Base-by-base conservation (phyloP, 768 basidiomycete genomes). In the Hygrocybe coccinea region DNA sequence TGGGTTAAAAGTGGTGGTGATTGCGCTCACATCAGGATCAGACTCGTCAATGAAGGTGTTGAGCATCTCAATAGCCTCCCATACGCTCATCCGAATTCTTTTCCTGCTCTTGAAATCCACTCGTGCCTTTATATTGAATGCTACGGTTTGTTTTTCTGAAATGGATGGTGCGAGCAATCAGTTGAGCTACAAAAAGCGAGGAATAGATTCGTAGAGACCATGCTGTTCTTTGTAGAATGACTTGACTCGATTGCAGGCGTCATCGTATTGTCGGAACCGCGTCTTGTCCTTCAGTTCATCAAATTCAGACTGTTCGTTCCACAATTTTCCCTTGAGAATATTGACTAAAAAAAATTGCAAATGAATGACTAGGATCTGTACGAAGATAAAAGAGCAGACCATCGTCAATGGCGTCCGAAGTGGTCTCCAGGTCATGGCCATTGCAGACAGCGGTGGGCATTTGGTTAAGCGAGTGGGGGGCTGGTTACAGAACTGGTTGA, bases 11-110 rank as follows among this genome's bases (percentile, higher is more conserved):
- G 57, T 8, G 29, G 11, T 17, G 17, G 14, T 14, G 24, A 44
- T 54, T 47, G 33, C 15, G 69, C 76, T 56, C 55, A 89, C 89
- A 64, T 91, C 93, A 52, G 93, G 93, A 70, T 95, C 93, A 7
- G 89, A 91, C 59, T 94, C 91, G 67, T 95, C 91, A 54, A 94
- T 80, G 41, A 95, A 77, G 1, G 88, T 92, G 65, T 93, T 85
- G 46, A 95, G 82, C 78, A 83, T 83, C 63, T 91, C 89, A 71
- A 92, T 91, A 9, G 89, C 89, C 60, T 89, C 82, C 89, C 89
- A 92, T 38, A 92, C 69, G 61, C 86, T 75, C 91, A 93, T 91
- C n/a, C 83, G 78, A 2, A 82, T 87, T 24, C 86, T 81, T 50
- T 73, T 78, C 35, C 75, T 79, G 56, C 71, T 84, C 65, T 84